Conservation (phyloP, 2,329 filamentous ascomycete genomes). For the Phyllosticta capitalensis region DNA sequence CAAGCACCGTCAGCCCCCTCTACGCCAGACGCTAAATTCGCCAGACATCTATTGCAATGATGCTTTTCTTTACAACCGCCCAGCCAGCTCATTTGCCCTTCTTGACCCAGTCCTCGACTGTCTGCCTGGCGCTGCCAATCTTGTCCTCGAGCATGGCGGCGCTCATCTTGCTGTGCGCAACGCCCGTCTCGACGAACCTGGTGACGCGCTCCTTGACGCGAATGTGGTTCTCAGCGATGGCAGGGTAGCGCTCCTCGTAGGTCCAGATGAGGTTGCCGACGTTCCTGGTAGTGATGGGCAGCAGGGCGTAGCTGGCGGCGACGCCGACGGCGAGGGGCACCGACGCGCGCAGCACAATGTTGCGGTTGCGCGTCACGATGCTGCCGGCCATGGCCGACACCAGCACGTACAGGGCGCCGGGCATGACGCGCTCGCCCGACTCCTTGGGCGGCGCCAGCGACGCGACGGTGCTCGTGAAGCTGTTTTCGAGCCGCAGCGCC, state of each 20-base stretch:
- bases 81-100: slow-evolving; percentile 59
- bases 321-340: slow-evolving; percentile 73
- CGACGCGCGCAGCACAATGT: slow-evolving; percentile 67
- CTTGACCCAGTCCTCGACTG: slow-evolving; percentile 80
- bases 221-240: slow-evolving; percentile 71
- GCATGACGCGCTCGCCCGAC: slow-evolving; percentile 80
- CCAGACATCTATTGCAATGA: not conserved
- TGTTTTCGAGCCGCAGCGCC: slow-evolving; percentile 76
- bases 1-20: not conserved
- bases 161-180: slow-evolving; percentile 62
- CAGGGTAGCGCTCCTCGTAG: slow-evolving; percentile 85
- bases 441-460: slow-evolving; percentile 78
- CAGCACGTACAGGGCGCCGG: slow-evolving; percentile 82
- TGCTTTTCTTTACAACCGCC: not conserved
- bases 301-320: slow-evolving; percentile 69
- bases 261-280: slow-evolving; percentile 78
- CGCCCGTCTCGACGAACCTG: slow-evolving; percentile 62
- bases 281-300: slow-evolving; percentile 87
- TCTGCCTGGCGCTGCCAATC: slow-evolving; percentile 64
- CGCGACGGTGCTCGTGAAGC: slow-evolving; percentile 80
- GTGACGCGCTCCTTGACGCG: slow-evolving; percentile 58
- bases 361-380: slow-evolving; percentile 82
- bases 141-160: slow-evolving; percentile 69
- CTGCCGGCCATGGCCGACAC: slow-evolving; percentile 91
- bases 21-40: not conserved